Conservation (phyloP, 176 grass and related monocot genomes). For the Triticum turgidum region DNA sequence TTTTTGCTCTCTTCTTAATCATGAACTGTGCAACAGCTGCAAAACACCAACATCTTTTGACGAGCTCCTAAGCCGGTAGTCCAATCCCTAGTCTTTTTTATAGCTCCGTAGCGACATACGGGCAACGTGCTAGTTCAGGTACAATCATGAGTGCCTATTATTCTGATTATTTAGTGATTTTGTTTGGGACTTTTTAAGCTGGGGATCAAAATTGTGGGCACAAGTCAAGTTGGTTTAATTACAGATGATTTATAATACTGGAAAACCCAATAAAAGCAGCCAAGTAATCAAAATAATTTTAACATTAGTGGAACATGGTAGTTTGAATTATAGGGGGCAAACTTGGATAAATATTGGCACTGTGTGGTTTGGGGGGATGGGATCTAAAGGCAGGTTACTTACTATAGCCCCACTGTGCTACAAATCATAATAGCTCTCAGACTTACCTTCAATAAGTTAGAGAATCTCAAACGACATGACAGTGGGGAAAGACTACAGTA, state of each 20-base stretch:
- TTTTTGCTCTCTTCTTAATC: too few species aligned
- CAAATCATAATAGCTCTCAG: neutral
- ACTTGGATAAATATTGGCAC: neutral
- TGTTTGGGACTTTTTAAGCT: neutral
- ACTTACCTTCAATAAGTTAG: slow-evolving; percentile 1
- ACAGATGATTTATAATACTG: neutral
- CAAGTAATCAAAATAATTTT: neutral
- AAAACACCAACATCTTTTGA: too few species aligned
- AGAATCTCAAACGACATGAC: neutral
- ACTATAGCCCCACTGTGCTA: neutral
- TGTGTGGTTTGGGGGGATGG: neutral
- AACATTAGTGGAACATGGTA: neutral
- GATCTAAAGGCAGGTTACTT: neutral
- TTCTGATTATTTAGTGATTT: neutral
- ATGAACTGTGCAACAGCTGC: too few species aligned
- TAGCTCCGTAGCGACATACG: too few species aligned
- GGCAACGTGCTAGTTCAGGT: neutral
- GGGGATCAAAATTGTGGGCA: too few species aligned
- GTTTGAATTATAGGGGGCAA: neutral
- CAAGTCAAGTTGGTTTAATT: too few species aligned
- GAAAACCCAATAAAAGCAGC: neutral
- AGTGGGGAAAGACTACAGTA: neutral
- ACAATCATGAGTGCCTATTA: neutral
- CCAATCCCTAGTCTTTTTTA: too few species aligned
- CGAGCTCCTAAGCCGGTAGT: too few species aligned